Evolutionary conservation across 768 basidiomycete species (phyloP).

Genomic region (Chalciporus pseudorubinellus): DNA sequence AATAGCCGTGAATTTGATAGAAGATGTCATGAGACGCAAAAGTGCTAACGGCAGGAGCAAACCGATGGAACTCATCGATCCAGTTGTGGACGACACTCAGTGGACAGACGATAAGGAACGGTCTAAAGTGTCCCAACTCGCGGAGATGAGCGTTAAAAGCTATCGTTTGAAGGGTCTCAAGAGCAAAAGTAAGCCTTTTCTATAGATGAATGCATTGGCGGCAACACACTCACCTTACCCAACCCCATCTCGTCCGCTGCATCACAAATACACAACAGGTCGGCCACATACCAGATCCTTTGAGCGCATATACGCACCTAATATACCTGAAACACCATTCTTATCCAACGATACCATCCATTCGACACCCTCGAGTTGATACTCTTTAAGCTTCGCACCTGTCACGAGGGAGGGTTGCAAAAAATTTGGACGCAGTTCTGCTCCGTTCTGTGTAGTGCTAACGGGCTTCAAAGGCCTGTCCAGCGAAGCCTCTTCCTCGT

Average conservation of each 20-base stretch:
- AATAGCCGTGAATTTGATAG: not conserved
- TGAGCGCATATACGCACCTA: constrained; percentile 47
- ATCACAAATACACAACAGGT: not conserved
- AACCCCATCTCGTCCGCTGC: constrained; percentile 94
- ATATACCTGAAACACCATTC: constrained; percentile 79
- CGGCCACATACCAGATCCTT: constrained; percentile 9
- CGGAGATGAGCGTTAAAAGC: constrained; percentile 90
- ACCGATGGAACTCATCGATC: constrained; percentile 79
- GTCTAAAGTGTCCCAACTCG: constrained; percentile 62
- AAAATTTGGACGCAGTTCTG: constrained; percentile 39
- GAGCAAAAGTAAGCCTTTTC: not conserved
- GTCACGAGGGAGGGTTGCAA: constrained; percentile 79
- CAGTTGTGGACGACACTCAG: constrained; percentile 93
- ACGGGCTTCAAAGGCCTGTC: constrained; percentile 14
- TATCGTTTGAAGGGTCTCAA: constrained; percentile 90
- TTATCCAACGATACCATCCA: constrained; percentile 92
- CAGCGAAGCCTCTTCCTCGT: not conserved
- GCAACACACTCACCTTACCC: constrained; percentile 56
- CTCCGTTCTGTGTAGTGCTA: not conserved
- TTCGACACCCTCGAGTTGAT: constrained; percentile 91
- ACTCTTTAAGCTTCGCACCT: constrained; percentile 81
- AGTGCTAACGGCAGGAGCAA: constrained; percentile 68
- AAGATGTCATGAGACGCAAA: not conserved
- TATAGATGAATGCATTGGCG: not conserved
- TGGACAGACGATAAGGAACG: constrained; percentile 89